Conservation (phyloP, 495 filamentous ascomycete species). For the Penicillium maclennaniae region DNA sequence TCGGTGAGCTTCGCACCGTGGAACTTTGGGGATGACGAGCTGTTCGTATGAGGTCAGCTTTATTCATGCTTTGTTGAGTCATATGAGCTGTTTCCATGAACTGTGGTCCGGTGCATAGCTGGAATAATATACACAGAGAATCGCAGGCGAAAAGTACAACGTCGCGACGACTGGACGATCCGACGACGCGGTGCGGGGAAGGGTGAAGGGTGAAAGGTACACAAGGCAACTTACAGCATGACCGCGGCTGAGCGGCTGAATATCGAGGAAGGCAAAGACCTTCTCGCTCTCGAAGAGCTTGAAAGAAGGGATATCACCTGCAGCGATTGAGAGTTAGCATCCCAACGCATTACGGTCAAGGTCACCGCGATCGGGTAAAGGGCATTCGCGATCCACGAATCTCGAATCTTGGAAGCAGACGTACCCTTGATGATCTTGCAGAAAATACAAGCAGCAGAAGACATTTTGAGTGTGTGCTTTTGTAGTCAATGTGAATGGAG, state of each 20-base stretch:
- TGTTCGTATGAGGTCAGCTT: conserved; percentile 29
- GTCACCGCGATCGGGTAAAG: background rate
- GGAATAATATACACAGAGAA: background rate
- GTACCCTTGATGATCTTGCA: conserved; percentile 96
- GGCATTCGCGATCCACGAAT: background rate
- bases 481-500: conserved; percentile 1
- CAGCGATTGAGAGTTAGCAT: background rate
- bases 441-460: conserved; percentile 78
- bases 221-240: conserved; percentile 60
- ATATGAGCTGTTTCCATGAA: background rate
- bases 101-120: background rate
- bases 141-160: background rate
- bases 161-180: background rate
- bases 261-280: conserved; percentile 95
- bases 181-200: conserved; percentile 20
- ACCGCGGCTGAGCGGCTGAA: conserved; percentile 78
- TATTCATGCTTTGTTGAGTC: background rate
- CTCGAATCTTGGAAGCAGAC: conserved; percentile 1
- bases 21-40: conserved; percentile 96
- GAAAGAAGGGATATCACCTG: conserved; percentile 91
- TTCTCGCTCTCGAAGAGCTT: conserved; percentile 93
- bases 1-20: conserved; percentile 92
- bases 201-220: conserved; percentile 20
- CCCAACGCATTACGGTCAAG: background rate
- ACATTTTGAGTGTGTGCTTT: conserved; percentile 27